Evolutionary conservation across 1,284 basidiomycete species (phyloP).

Genomic region (Ustilago sp.): DNA sequence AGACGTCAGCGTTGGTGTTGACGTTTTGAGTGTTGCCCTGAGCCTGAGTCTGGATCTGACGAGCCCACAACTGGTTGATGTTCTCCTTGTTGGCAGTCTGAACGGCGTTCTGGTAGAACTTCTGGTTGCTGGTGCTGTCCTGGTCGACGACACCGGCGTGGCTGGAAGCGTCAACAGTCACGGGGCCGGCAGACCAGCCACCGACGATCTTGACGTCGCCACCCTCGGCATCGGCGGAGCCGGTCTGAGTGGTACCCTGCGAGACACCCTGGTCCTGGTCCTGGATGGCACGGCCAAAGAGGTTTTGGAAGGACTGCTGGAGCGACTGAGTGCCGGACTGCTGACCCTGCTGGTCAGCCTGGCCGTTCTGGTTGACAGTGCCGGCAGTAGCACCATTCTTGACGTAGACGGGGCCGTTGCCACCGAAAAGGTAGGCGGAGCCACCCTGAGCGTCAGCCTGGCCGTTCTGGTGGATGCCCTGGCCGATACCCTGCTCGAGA

Average conservation of each 20-base stretch:
- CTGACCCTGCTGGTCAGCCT: slow-evolving; percentile 33
- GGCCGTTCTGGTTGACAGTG: slow-evolving; percentile 29
- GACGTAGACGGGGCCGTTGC: slow-evolving; percentile 27
- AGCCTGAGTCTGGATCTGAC: slow-evolving; percentile 19
- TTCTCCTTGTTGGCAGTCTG: slow-evolving; percentile 26
- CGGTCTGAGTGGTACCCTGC: slow-evolving; percentile 36
- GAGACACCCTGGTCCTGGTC: slow-evolving; percentile 26
- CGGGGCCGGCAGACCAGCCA: slow-evolving; percentile 21
- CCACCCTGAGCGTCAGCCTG: slow-evolving; percentile 32
- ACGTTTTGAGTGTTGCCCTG: slow-evolving; percentile 32
- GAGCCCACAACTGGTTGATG: slow-evolving; percentile 17
- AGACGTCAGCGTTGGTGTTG: slow-evolving; percentile 19
- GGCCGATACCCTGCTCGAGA: slow-evolving; percentile 35
- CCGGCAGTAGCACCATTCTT: slow-evolving; percentile 27
- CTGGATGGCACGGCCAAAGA: slow-evolving; percentile 35
- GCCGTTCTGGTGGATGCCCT: slow-evolving; percentile 41
- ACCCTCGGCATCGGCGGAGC: slow-evolving; percentile 24
- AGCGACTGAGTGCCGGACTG: slow-evolving; percentile 40
- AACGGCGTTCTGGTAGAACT: slow-evolving; percentile 26
- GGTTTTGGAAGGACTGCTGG: slow-evolving; percentile 25
- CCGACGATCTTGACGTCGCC: slow-evolving; percentile 31
- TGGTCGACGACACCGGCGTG: slow-evolving; percentile 32
- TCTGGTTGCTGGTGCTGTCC: slow-evolving; percentile 27
- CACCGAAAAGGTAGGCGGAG: slow-evolving; percentile 30
- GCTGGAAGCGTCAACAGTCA: slow-evolving; percentile 28